These are phyloP conservation scores for Coniochaeta sp. DNA, from an alignment of 2,329 filamentous ascomycete genomes.

Conservation along the genomic window DNA sequence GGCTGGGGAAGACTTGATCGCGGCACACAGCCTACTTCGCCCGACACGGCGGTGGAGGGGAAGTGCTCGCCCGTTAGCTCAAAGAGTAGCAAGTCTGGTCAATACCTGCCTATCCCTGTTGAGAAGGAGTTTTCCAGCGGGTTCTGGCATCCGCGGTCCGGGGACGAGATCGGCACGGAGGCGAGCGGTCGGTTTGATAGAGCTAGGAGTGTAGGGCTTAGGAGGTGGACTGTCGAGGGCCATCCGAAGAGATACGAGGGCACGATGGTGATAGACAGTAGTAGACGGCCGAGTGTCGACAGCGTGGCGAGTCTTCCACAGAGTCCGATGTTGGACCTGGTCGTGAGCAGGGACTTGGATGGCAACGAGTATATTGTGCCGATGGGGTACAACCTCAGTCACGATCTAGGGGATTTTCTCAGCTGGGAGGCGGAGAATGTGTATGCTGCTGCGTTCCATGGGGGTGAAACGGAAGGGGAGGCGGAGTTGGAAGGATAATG, in stretches of 20 bases:
- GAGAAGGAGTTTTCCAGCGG: slow-evolving; percentile 23
- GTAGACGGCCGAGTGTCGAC: slow-evolving; percentile 9
- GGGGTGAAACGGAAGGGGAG: background rate
- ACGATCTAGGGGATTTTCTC: slow-evolving; percentile 52
- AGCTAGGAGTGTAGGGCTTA: slow-evolving; percentile 13
- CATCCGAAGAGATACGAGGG: slow-evolving; percentile 21
- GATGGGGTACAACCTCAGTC: slow-evolving; percentile 54
- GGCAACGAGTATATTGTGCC: slow-evolving; percentile 35
- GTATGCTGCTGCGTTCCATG: slow-evolving; percentile 17
- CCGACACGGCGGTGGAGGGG: background rate
- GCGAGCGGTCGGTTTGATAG: background rate
- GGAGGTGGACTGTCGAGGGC: slow-evolving; percentile 28
- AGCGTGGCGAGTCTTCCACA: slow-evolving; percentile 38
- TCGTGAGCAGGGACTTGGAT: slow-evolving; percentile 29
- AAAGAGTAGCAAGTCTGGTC: slow-evolving; percentile 9
- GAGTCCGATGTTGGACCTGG: slow-evolving; percentile 42
- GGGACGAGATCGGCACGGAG: background rate
- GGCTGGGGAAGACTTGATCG: slow-evolving; percentile 28
- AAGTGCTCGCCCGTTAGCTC: background rate
- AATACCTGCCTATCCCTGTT: slow-evolving; percentile 28
- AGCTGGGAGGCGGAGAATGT: slow-evolving; percentile 48
- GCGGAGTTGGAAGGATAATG: background rate
- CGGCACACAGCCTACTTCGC: background rate
- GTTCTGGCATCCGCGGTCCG: slow-evolving; percentile 12
- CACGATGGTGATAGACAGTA: slow-evolving; percentile 4